phyloP scores from a whole-genome alignment of 345 rosid genomes.

The Lumnitzera racemosa region DNA sequence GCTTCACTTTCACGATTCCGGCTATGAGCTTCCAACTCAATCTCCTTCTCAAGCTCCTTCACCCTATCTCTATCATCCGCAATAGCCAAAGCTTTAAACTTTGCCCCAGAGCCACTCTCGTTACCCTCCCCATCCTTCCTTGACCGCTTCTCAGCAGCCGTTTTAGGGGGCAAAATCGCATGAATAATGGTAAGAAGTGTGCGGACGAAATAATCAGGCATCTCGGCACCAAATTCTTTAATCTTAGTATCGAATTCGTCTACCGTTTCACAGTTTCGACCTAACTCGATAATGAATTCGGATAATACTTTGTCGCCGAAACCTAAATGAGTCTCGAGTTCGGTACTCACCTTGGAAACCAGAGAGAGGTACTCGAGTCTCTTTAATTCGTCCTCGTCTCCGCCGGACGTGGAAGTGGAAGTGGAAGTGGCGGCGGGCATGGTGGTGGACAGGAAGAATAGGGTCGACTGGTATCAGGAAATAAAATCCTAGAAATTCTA shows the following conservation, averaged over 20 bases:
- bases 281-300: constrained; percentile 70
- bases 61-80: constrained; percentile 58
- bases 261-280: constrained; percentile 46
- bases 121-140: constrained; percentile 16
- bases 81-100: constrained; percentile 64
- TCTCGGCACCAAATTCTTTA: constrained; percentile 69
- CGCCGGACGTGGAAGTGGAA: not conserved
- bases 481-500: too few species aligned
- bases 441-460: not conserved
- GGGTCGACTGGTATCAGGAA: too few species aligned
- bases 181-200: constrained; percentile 73
- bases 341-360: constrained; percentile 80
- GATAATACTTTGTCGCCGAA: constrained; percentile 68
- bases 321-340: constrained; percentile 73
- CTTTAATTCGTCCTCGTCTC: constrained; percentile 31
- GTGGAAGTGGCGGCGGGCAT: not conserved
- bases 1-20: constrained; percentile 12
- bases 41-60: constrained; percentile 58
- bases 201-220: constrained; percentile 86
- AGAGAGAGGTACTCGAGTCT: constrained; percentile 51
- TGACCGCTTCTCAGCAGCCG: constrained; percentile 31
- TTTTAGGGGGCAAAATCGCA: constrained; percentile 64
- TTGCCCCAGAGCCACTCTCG: constrained; percentile 28
- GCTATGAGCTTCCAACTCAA: constrained; percentile 43
- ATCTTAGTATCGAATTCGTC: constrained; percentile 67